A percentile compares a stretch with the other conserved stretches of the same genome.
Evolutionary conservation across 768 basidiomycete species (phyloP).

Genomic region (Lepiota subincarnata): DNA sequence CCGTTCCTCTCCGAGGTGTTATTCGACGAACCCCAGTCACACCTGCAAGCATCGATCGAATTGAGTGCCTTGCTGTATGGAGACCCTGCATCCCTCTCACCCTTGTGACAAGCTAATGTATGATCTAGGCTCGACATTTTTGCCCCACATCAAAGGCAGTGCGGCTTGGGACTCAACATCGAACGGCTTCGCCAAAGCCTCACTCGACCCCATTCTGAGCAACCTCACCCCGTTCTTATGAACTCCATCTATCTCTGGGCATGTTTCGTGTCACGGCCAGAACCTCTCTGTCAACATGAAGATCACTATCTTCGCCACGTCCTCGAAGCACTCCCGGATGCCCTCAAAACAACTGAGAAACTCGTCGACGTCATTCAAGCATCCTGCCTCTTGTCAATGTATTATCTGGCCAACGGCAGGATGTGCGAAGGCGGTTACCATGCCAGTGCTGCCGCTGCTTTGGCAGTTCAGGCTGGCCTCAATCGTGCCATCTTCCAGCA

Average conservation of each 20-base stretch:
- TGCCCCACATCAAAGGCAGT: conserved; percentile 70
- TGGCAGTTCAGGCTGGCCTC: conserved; percentile 72
- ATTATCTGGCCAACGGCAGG: conserved; percentile 74
- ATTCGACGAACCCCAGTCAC: conserved; percentile 48
- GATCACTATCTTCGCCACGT: conserved; percentile 63
- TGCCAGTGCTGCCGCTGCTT: conserved; percentile 65
- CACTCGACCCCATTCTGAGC: conserved; percentile 47
- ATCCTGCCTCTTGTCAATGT: conserved; percentile 69
- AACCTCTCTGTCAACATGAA: conserved; percentile 67
- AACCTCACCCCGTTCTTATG: conserved; percentile 72
- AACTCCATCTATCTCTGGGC: conserved; percentile 83
- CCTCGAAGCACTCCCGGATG: conserved; percentile 59
- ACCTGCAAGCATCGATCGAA: conserved; percentile 50
- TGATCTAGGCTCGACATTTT: conserved; percentile 66
- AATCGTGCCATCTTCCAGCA: conserved; percentile 39
- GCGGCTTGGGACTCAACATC: conserved; percentile 67
- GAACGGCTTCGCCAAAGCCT: conserved; percentile 62
- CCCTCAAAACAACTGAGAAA: conserved; percentile 50
- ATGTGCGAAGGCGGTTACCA: conserved; percentile 78
- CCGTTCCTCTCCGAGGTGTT: conserved; percentile 44
- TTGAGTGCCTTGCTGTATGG: conserved; percentile 65
- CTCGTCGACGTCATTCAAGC: conserved; percentile 72
- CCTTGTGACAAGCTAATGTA: conserved; percentile 14
- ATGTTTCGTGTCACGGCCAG: conserved; percentile 73
- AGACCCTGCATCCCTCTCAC: neutral